A percentile compares a stretch with the other conserved stretches of the same genome.
Conservation (phyloP, 2,329 filamentous ascomycete genomes). For the Mollisia scopiformis region DNA sequence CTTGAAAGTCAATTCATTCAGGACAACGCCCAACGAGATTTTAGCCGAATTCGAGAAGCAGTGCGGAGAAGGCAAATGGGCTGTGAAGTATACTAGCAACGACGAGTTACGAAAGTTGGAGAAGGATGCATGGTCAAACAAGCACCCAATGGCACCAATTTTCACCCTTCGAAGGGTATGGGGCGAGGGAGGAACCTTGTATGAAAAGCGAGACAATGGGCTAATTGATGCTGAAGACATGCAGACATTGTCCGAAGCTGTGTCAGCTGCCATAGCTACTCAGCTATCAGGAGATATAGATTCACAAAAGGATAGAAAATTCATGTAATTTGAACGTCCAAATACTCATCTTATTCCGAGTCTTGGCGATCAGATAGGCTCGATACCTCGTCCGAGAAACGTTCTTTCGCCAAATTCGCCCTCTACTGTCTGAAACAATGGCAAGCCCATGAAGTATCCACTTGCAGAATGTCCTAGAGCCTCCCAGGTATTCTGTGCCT, state of each 20-base stretch:
- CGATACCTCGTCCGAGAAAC: slow-evolving; percentile 19
- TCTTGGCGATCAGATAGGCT: background rate
- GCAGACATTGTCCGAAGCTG: slow-evolving; percentile 54
- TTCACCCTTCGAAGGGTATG: slow-evolving; percentile 58
- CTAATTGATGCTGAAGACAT: slow-evolving; percentile 55
- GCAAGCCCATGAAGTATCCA: slow-evolving; percentile 50
- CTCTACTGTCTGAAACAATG: slow-evolving; percentile 24
- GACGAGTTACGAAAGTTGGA: slow-evolving; percentile 57
- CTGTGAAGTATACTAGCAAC: slow-evolving; percentile 31
- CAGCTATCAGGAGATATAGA: background rate
- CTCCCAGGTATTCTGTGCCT: slow-evolving; percentile 68
- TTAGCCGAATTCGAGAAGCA: slow-evolving; percentile 39
- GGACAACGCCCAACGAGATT: slow-evolving; percentile 40
- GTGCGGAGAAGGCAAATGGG: slow-evolving; percentile 38
- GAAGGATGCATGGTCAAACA: slow-evolving; percentile 58
- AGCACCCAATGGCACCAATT: slow-evolving; percentile 40
- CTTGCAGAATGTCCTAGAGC: slow-evolving; percentile 36
- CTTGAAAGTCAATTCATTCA: slow-evolving; percentile 41
- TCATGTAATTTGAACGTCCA: background rate
- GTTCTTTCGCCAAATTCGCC: slow-evolving; percentile 19
- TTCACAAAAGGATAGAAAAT: background rate
- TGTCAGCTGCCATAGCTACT: slow-evolving; percentile 38
- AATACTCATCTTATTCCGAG: too few relatives aligned
- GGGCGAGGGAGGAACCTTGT: slow-evolving; percentile 73
- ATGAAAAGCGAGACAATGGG: slow-evolving; percentile 69